These are phyloP conservation scores for Henckelia pumila DNA, from an alignment of 257 asterid species.

Conservation along the genomic window DNA sequence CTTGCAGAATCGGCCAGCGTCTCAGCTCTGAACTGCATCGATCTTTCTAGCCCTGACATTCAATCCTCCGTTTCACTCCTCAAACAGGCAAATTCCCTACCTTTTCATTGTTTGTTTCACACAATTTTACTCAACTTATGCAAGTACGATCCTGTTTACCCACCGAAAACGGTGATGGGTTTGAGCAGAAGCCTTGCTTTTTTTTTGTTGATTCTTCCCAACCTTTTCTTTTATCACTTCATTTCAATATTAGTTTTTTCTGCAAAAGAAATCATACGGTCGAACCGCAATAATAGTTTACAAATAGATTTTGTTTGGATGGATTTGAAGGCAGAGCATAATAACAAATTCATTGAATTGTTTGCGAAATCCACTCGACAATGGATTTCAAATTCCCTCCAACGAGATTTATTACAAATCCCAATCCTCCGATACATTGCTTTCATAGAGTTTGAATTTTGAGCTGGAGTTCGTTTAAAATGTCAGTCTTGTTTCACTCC, in stretches of 20 bases:
- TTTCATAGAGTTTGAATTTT: conserved; percentile 2
- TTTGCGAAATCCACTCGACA: no score
- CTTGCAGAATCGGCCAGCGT: conserved; percentile 29
- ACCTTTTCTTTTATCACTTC: neutral
- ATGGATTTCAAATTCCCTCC: no score
- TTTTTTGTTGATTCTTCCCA: neutral
- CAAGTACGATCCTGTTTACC: neutral
- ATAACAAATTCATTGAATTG: no score
- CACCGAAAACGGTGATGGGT: neutral
- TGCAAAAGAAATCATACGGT: neutral
- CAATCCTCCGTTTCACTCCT: conserved; percentile 43
- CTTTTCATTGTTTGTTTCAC: neutral
- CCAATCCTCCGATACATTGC: no score
- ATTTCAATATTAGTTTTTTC: neutral
- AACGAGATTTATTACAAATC: no score
- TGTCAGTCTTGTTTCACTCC: neutral
- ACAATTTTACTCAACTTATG: neutral
- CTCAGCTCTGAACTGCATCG: conserved; percentile 39
- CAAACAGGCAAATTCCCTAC: conserved; percentile 37
- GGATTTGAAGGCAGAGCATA: no score
- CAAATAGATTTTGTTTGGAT: no score
- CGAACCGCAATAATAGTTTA: no score
- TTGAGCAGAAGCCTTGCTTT: neutral
- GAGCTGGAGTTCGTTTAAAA: neutral
- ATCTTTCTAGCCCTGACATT: conserved; percentile 44